A percentile compares a stretch with the other conserved stretches of the same genome.
phyloP scores from a whole-genome alignment of 192 early-diverging fungal species.

The Coemansia sp. region DNA sequence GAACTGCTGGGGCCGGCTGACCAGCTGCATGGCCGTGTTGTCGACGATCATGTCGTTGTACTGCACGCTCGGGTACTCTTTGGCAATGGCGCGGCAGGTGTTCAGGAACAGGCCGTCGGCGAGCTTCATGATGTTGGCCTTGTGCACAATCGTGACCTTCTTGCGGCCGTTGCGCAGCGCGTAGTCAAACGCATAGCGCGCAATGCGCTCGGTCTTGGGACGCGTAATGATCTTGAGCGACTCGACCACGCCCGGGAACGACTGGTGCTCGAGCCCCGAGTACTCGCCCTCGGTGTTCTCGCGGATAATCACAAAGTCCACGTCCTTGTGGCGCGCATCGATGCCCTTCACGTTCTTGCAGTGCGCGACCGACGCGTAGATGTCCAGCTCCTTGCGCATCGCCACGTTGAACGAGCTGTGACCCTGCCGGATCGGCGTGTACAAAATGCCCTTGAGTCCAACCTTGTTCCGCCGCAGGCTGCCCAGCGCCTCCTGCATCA shows the following conservation, averaged over 20 bases:
- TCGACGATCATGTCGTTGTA: slow-evolving; percentile 99
- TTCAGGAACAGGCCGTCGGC: slow-evolving; percentile 98
- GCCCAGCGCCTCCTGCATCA: slow-evolving; percentile 87
- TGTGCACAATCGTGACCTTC: slow-evolving; percentile 98
- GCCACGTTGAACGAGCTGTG: slow-evolving; percentile 96
- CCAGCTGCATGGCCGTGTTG: slow-evolving; percentile 99
- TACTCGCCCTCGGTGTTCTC: slow-evolving; percentile 99
- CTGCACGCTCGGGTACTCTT: slow-evolving; percentile 89
- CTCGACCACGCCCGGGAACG: slow-evolving; percentile 96
- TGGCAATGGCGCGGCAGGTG: slow-evolving; percentile 91
- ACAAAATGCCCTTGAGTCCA: slow-evolving; percentile 90
- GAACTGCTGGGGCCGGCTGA: slow-evolving; percentile 94
- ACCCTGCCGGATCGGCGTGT: slow-evolving; percentile 83
- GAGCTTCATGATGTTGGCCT: slow-evolving; percentile 99
- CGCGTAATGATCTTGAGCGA: slow-evolving; percentile 97
- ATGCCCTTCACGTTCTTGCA: slow-evolving; percentile 88
- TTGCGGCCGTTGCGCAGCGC: slow-evolving; percentile 95
- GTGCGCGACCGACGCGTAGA: slow-evolving; percentile 92
- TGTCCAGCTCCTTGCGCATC: slow-evolving; percentile 96
- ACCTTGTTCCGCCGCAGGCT: slow-evolving; percentile 94
- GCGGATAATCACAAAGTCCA: slow-evolving; percentile 98
- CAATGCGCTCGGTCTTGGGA: slow-evolving; percentile 98
- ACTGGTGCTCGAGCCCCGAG: slow-evolving; percentile 97
- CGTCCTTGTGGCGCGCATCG: slow-evolving; percentile 83
- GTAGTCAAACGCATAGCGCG: slow-evolving; percentile 97